Percentiles rank a stretch among this genome's conserved stretches.
phyloP scores from a whole-genome alignment of 2,329 filamentous ascomycete species.

The Cadophora luteo-olivacea region DNA sequence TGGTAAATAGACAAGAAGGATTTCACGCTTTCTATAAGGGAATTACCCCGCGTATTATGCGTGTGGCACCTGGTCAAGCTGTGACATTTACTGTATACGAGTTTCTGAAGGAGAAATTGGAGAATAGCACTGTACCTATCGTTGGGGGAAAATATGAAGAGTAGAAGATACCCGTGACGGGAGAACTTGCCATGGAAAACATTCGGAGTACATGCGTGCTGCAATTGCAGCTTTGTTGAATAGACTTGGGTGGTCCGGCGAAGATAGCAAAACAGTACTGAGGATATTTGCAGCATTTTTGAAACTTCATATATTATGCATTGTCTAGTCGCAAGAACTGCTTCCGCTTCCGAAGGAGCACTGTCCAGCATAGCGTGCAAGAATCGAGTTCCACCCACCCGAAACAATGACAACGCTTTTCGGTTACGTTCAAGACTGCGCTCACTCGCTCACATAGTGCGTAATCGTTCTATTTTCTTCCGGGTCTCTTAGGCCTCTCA shows the following conservation, averaged over 20 bases:
- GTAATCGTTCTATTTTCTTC: conserved; percentile 46
- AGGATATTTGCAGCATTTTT: background rate
- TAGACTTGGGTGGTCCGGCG: background rate
- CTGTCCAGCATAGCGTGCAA: conserved; percentile 31
- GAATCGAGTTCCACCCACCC: conserved; percentile 12
- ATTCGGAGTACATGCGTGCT: background rate
- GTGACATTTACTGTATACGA: conserved; percentile 81
- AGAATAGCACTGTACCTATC: conserved; percentile 65
- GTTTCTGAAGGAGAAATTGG: conserved; percentile 74
- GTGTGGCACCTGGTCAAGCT: conserved; percentile 93
- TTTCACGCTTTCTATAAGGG: conserved; percentile 98
- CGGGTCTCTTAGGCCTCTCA: conserved; percentile 80
- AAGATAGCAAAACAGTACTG: background rate
- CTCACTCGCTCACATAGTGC: background rate
- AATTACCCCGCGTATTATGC: conserved; percentile 96
- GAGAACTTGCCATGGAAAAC: background rate
- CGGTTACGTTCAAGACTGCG: background rate
- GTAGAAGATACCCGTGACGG: conserved; percentile 45
- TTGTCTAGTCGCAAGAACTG: conserved; percentile 3
- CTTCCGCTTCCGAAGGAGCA: conserved; percentile 23
- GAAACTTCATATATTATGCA: background rate
- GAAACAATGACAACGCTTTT: background rate
- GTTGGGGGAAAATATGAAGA: conserved; percentile 72
- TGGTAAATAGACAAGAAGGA: conserved; percentile 76
- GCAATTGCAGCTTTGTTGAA: background rate